Conservation (phyloP, 2,329 filamentous ascomycete genomes). For the Aspergillus puulaauensis region DNA sequence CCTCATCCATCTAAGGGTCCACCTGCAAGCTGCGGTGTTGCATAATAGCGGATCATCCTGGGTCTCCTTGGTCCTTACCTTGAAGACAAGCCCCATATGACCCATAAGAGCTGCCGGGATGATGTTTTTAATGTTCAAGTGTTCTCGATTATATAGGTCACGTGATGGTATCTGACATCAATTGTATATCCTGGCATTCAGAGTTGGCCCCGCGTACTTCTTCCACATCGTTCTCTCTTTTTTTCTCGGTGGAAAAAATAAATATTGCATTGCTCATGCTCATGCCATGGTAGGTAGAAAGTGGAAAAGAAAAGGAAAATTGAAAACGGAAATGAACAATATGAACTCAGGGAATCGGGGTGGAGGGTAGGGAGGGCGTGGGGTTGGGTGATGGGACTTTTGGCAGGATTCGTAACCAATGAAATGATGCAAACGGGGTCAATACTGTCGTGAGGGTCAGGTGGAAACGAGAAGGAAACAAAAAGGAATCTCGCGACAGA, state of each 20-base stretch:
- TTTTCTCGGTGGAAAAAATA: background rate
- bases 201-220: background rate
- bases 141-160: conserved; percentile 9
- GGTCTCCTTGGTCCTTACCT: background rate
- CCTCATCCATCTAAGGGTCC: background rate
- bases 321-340: conserved; percentile 6
- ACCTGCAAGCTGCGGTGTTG: background rate
- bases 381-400: conserved; percentile 12
- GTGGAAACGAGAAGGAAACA: conserved; percentile 6
- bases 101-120: too few relatives aligned
- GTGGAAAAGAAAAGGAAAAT: too few relatives aligned
- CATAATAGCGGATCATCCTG: background rate
- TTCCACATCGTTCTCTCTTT: background rate
- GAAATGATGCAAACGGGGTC: conserved; percentile 6
- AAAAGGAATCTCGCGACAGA: conserved; percentile 8
- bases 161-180: conserved; percentile 3
- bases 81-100: background rate
- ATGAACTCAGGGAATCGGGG: conserved; percentile 13
- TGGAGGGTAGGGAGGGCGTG: conserved; percentile 3
- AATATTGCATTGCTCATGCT: background rate
- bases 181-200: background rate
- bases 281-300: conserved; percentile 1
- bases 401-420: conserved; percentile 7
- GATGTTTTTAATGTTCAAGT: background rate
- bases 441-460: conserved; percentile 22